phyloP scores from a whole-genome alignment of 2,329 filamentous ascomycete species.

The Trichoderma oligosporum region DNA sequence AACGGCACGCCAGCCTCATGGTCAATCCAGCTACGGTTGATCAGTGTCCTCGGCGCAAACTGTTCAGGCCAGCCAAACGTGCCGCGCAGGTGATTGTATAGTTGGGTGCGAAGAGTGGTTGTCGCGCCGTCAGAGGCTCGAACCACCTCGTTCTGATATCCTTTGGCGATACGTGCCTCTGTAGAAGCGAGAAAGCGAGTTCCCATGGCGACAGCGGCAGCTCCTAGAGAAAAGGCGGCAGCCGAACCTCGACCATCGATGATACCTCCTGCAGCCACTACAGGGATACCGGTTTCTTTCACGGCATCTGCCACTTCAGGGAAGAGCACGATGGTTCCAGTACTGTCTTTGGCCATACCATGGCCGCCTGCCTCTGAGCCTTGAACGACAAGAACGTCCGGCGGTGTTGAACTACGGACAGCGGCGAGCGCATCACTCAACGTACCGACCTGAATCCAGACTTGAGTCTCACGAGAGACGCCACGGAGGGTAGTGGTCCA shows the following conservation, averaged over 20 bases:
- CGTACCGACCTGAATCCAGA: constrained; percentile 53
- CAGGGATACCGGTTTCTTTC: constrained; percentile 33
- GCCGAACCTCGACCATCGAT: constrained; percentile 49
- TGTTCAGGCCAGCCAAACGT: constrained; percentile 41
- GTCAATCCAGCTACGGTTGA: constrained; percentile 39
- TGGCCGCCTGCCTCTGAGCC: constrained; percentile 54
- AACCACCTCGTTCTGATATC: constrained; percentile 42
- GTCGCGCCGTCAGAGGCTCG: constrained; percentile 38
- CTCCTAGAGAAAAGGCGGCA: constrained; percentile 49
- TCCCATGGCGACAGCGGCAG: constrained; percentile 56
- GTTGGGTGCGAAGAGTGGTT: constrained; percentile 39
- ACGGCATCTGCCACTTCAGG: constrained; percentile 48
- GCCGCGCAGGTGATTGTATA: constrained; percentile 44
- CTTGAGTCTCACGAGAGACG: constrained; percentile 39
- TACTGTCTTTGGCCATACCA: constrained; percentile 42
- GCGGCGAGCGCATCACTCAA: constrained; percentile 46
- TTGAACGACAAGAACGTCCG: constrained; percentile 51
- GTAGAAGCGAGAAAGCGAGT: constrained; percentile 57
- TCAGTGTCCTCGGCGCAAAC: constrained; percentile 39
- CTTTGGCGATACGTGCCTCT: constrained; percentile 39
- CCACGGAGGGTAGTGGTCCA: constrained; percentile 45
- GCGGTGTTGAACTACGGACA: constrained; percentile 31
- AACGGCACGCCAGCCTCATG: constrained; percentile 38
- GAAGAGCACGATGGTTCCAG: constrained; percentile 45
- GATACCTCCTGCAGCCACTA: constrained; percentile 53